phyloP scores from a whole-genome alignment of 805 yeast species.

The Cyberlindnera nakhonratchasimensis region DNA sequence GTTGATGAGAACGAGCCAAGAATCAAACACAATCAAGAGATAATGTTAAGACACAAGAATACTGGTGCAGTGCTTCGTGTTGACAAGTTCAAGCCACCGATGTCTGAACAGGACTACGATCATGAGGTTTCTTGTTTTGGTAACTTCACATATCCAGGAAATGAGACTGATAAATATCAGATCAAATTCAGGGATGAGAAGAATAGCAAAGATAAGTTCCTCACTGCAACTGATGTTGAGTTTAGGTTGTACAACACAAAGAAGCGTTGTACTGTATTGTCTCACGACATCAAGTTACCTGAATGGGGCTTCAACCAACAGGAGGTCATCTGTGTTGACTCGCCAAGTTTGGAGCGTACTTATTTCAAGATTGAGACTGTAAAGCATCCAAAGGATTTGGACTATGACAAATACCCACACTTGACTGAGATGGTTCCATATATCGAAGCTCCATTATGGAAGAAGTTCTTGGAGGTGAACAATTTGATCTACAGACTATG shows the following conservation, averaged over 20 bases:
- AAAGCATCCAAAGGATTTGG: constrained; percentile 25
- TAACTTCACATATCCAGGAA: constrained; percentile 56
- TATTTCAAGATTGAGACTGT: constrained; percentile 74
- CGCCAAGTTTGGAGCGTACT: constrained; percentile 64
- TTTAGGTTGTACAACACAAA: constrained; percentile 67
- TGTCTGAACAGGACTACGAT: constrained; percentile 87
- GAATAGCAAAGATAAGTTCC: constrained; percentile 28
- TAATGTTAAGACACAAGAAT: constrained; percentile 65
- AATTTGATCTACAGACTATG: constrained; percentile 18
- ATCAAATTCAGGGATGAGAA: constrained; percentile 42
- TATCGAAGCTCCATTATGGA: constrained; percentile 8
- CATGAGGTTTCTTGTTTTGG: constrained; percentile 78
- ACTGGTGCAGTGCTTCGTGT: constrained; percentile 72
- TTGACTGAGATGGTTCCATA: constrained; percentile 8
- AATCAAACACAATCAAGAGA: constrained; percentile 34
- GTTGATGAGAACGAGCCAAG: constrained; percentile 31
- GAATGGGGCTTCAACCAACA: constrained; percentile 80
- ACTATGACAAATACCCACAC: constrained; percentile 23
- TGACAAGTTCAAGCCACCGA: constrained; percentile 72
- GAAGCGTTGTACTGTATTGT: constrained; percentile 64
- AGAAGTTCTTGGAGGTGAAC: constrained; percentile 24
- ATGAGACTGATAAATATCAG: constrained; percentile 67
- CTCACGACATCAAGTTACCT: constrained; percentile 77
- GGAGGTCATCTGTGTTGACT: constrained; percentile 83
- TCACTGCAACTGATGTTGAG: constrained; percentile 49